Conservation (phyloP, 257 asterid species). For the Leonotis leonurus region DNA sequence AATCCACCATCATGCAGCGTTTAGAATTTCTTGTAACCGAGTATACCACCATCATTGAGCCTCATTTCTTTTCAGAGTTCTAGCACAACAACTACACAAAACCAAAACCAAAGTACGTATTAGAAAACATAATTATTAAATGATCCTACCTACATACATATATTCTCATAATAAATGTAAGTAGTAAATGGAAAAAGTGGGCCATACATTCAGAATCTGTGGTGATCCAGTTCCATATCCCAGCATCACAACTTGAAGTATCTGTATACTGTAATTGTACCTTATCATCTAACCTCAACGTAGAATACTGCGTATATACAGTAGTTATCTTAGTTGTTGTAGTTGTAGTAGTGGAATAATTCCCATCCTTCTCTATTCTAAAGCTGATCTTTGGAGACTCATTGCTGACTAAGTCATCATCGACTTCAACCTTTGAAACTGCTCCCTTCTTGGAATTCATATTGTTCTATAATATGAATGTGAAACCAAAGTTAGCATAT, state of each 20-base stretch:
- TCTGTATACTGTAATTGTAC: slow-evolving; percentile 5
- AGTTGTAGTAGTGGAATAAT: slow-evolving; percentile 36
- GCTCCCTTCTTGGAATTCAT: slow-evolving; percentile 25
- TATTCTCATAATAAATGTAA: not conserved
- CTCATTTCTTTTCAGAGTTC: slow-evolving; percentile 35
- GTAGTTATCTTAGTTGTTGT: not conserved
- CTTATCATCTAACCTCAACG: slow-evolving; percentile 24
- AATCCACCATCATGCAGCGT: no score
- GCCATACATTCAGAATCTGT: slow-evolving; percentile 75
- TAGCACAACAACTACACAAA: slow-evolving; percentile 58
- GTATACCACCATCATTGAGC: not conserved
- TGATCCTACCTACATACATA: not conserved
- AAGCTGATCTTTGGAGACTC: slow-evolving; percentile 80
- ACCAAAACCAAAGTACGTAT: not conserved
- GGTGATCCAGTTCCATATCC: slow-evolving; percentile 62
- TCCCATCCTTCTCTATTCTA: slow-evolving; percentile 60
- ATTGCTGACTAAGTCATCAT: slow-evolving; percentile 41
- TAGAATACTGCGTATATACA: no score
- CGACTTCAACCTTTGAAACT: slow-evolving; percentile 34
- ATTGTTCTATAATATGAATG: no score
- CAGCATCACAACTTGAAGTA: slow-evolving; percentile 18
- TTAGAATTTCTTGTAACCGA: no score
- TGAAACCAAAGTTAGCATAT: not conserved
- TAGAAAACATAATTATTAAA: not conserved
- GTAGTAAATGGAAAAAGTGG: not conserved